These are phyloP conservation scores for Ophioceras dolichostomum DNA, from an alignment of 2,329 filamentous ascomycete species.

Conservation along the genomic window DNA sequence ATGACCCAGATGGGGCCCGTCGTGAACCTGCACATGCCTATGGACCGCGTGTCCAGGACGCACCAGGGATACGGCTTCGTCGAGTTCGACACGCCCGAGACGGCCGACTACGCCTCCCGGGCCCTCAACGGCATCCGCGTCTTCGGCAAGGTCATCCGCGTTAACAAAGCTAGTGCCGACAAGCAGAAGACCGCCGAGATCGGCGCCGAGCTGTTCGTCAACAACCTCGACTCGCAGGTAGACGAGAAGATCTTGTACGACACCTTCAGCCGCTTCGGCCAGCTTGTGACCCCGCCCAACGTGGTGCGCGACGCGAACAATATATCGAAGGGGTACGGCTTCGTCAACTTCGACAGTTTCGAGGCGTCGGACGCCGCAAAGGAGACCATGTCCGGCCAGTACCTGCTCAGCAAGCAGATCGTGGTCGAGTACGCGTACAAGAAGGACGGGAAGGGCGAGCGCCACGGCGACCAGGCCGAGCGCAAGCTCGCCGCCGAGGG, in stretches of 20 bases:
- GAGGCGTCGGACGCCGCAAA: slow-evolving; percentile 89
- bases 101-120: slow-evolving; percentile 91
- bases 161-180: slow-evolving; percentile 88
- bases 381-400: slow-evolving; percentile 88
- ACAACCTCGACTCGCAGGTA: slow-evolving; percentile 87
- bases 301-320: slow-evolving; percentile 83
- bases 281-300: slow-evolving; percentile 74
- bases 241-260: slow-evolving; percentile 95
- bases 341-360: slow-evolving; percentile 87
- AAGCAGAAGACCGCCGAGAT: slow-evolving; percentile 91
- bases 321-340: slow-evolving; percentile 89
- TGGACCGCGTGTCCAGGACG: slow-evolving; percentile 91
- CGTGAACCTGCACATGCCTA: slow-evolving; percentile 94
- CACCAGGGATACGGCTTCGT: slow-evolving; percentile 99
- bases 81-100: slow-evolving; percentile 90
- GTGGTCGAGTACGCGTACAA: slow-evolving; percentile 98
- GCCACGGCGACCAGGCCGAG: slow-evolving; percentile 90
- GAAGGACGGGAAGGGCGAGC: slow-evolving; percentile 94
- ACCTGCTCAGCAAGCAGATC: slow-evolving; percentile 93
- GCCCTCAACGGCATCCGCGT: slow-evolving; percentile 94
- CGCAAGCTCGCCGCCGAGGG: slow-evolving; percentile 83
- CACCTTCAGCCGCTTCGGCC: slow-evolving; percentile 84
- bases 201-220: slow-evolving; percentile 92
- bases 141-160: slow-evolving; percentile 87
- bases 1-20: slow-evolving; percentile 98